phyloP scores from a whole-genome alignment of 2,329 filamentous ascomycete genomes.

The Pseudocercospora macadamiae region DNA sequence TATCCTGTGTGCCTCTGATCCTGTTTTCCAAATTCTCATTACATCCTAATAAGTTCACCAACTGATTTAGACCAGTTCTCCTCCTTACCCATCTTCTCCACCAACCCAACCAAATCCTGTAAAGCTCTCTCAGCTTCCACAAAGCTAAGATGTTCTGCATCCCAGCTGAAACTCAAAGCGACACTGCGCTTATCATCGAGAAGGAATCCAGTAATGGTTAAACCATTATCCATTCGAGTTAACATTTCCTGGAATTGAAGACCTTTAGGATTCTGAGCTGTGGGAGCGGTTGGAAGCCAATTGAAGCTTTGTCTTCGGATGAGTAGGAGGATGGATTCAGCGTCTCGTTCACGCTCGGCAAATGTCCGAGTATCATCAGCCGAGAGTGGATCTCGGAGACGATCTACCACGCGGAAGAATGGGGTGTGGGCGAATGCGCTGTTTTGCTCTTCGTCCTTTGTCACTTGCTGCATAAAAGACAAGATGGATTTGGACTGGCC shows the following conservation, averaged over 20 bases:
- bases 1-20: too few species aligned
- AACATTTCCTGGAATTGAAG: constrained; percentile 36
- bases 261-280: constrained; percentile 33
- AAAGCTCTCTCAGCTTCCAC: constrained; percentile 34
- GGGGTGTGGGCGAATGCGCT: constrained; percentile 35
- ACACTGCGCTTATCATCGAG: constrained; percentile 37
- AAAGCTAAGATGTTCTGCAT: constrained; percentile 36
- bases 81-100: constrained; percentile 33
- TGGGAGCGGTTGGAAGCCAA: constrained; percentile 38
- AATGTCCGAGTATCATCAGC: constrained; percentile 34
- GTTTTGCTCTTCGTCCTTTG: constrained; percentile 36
- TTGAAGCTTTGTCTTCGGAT: constrained; percentile 39
- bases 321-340: constrained; percentile 33
- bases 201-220: constrained; percentile 39
- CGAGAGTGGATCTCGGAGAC: constrained; percentile 33
- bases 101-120: constrained; percentile 28
- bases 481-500: constrained; percentile 28
- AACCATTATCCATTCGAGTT: constrained; percentile 38
- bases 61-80: constrained; percentile 34
- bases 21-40: constrained; percentile 4
- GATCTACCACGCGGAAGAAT: constrained; percentile 36
- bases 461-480: constrained; percentile 37
- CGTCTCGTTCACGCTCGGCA: constrained; percentile 35
- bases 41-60: constrained; percentile 32
- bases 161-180: constrained; percentile 36